phyloP scores from a whole-genome alignment of 805 yeast species.

The Candida tallmaniae region DNA sequence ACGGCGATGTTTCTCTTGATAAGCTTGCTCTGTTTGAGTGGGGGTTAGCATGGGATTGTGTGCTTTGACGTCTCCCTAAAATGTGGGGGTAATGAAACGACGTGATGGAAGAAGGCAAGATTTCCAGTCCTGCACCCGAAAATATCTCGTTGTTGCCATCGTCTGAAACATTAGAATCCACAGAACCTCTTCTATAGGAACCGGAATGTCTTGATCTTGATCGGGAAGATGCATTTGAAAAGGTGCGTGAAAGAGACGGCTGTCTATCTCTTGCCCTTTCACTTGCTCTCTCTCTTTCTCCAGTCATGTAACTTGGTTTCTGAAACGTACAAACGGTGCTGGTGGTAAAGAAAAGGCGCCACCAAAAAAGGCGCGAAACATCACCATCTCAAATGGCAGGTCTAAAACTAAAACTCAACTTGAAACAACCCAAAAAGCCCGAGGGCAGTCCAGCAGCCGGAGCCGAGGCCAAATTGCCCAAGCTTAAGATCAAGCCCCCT shows the following conservation, averaged over 20 bases:
- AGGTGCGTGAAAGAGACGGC: not conserved
- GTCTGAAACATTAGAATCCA: slow-evolving; percentile 30
- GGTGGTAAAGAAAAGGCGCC: no score
- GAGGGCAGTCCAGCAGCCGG: not conserved
- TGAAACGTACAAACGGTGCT: not conserved
- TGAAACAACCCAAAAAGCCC: slow-evolving; percentile 3
- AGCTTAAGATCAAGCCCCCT: slow-evolving; percentile 4
- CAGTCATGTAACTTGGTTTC: not conserved
- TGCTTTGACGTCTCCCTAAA: slow-evolving; percentile 19
- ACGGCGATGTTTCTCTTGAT: slow-evolving; percentile 33
- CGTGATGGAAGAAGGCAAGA: slow-evolving; percentile 72
- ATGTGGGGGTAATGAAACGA: slow-evolving; percentile 71
- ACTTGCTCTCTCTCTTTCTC: not conserved
- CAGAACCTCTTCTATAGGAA: slow-evolving; percentile 13
- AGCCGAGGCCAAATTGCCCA: not conserved
- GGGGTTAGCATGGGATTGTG: slow-evolving; percentile 5
- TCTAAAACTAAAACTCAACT: slow-evolving; percentile 1
- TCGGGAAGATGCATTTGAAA: no score
- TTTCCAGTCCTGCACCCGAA: slow-evolving; percentile 73
- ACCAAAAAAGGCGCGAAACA: no score
- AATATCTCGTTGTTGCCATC: slow-evolving; percentile 62
- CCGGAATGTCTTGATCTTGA: not conserved
- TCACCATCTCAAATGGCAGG: no score
- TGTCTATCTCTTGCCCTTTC: not conserved
- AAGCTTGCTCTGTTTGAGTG: slow-evolving; percentile 13